phyloP scores from a whole-genome alignment of 2,329 filamentous ascomycete genomes.

The Aspergillus pseudoglaucus region DNA sequence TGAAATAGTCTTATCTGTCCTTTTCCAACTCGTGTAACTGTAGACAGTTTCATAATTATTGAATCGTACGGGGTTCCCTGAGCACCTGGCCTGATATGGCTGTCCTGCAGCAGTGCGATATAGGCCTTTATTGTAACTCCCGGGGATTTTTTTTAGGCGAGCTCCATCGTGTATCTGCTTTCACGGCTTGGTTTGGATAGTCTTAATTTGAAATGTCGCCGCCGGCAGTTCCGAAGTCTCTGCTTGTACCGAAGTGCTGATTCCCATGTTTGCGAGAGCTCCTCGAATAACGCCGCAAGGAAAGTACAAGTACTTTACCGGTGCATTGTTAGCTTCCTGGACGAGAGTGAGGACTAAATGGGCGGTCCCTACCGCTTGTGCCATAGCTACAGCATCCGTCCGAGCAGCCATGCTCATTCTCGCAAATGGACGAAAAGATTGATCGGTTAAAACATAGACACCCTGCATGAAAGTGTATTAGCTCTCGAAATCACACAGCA shows the following conservation, averaged over 20 bases:
- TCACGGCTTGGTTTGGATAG: constrained; percentile 61
- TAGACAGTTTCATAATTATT: constrained; percentile 4
- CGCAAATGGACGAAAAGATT: constrained; percentile 78
- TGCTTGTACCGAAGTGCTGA: constrained; percentile 84
- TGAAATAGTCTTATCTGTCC: neutral
- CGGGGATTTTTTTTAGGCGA: constrained; percentile 3
- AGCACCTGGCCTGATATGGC: neutral
- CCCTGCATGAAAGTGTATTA: constrained; percentile 48
- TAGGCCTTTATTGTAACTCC: neutral
- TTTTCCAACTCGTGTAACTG: neutral
- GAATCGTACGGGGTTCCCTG: neutral
- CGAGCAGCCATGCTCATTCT: constrained; percentile 81
- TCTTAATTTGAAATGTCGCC: constrained; percentile 95
- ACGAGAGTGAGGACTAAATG: too few species aligned
- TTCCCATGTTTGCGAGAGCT: constrained; percentile 84
- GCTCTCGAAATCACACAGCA: neutral
- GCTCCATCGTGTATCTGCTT: constrained; percentile 2
- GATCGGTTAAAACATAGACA: constrained; percentile 93
- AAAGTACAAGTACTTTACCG: constrained; percentile 76
- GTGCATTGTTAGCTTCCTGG: neutral
- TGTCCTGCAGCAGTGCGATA: neutral
- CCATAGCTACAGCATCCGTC: constrained; percentile 64
- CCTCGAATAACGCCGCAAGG: constrained; percentile 89
- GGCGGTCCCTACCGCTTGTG: constrained; percentile 63
- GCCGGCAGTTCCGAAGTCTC: constrained; percentile 80